phyloP scores from a whole-genome alignment of 2,329 filamentous ascomycete genomes.

The Fusarium illudens region DNA sequence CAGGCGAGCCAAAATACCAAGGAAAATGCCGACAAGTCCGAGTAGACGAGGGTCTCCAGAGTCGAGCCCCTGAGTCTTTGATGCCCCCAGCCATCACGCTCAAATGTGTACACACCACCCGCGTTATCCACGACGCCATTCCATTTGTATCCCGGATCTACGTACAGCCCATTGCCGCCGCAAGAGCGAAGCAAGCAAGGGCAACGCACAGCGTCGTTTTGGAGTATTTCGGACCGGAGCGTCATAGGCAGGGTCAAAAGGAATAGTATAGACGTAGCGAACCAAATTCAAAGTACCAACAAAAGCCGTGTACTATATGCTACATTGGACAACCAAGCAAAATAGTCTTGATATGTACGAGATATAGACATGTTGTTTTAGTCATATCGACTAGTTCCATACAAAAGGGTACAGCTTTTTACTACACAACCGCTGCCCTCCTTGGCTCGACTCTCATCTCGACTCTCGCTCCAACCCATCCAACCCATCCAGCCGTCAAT shows the following conservation, averaged over 20 bases:
- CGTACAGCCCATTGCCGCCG: background rate
- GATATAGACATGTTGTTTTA: constrained; percentile 29
- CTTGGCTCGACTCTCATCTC: no score
- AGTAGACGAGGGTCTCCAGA: constrained; percentile 6
- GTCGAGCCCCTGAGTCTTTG: background rate
- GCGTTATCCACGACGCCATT: background rate
- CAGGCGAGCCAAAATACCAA: constrained; percentile 41
- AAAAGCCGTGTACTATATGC: background rate
- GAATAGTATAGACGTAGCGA: constrained; percentile 26
- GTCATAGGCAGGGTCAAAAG: background rate
- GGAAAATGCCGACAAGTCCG: constrained; percentile 27
- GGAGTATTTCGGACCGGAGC: constrained; percentile 19
- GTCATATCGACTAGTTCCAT: constrained; percentile 21
- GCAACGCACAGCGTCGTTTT: constrained; percentile 4
- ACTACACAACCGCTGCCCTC: background rate
- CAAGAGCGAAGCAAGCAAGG: background rate
- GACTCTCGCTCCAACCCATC: constrained; percentile 16
- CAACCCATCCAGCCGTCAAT: background rate
- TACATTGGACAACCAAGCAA: background rate
- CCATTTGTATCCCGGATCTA: constrained; percentile 2
- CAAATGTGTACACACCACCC: constrained; percentile 1
- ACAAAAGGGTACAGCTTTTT: background rate
- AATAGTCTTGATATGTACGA: background rate
- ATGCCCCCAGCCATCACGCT: background rate
- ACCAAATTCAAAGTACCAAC: background rate